phyloP scores from a whole-genome alignment of 2,329 filamentous ascomycete species.

The Basipetospora chlamydospora region DNA sequence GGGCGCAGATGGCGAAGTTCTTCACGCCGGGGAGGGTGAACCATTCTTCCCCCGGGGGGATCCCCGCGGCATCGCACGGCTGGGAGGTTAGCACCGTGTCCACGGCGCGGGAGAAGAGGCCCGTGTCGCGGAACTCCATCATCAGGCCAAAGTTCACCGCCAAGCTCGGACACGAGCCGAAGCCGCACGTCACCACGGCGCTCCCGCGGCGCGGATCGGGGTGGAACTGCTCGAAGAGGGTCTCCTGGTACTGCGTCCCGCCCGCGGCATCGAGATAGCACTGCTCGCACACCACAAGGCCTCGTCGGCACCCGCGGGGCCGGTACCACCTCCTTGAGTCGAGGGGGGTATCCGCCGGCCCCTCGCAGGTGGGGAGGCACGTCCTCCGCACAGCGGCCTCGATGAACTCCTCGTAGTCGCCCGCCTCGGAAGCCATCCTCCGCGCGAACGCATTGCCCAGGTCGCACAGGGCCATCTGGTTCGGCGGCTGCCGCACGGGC shows the following conservation, averaged over 20 bases:
- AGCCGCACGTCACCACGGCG: conserved; percentile 1
- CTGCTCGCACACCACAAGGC: conserved; percentile 1
- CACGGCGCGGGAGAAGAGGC: conserved; percentile 3
- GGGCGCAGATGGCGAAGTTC: conserved; percentile 4
- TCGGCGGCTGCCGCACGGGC: conserved; percentile 3
- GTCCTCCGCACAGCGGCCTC: neutral
- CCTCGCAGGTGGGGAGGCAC: neutral
- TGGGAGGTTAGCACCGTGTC: neutral
- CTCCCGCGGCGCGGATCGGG: neutral
- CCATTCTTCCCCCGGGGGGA: neutral
- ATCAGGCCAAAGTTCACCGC: conserved; percentile 5
- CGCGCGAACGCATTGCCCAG: conserved; percentile 2
- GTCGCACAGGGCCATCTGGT: conserved; percentile 5
- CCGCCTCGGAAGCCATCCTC: conserved; percentile 4
- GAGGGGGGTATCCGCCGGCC: neutral
- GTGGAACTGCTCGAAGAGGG: neutral
- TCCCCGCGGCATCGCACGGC: conserved; percentile 1
- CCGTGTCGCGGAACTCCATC: conserved; percentile 3
- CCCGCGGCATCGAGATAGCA: conserved; percentile 4
- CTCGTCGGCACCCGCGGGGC: neutral
- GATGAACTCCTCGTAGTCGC: conserved; percentile 6
- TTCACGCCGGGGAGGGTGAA: conserved; percentile 2
- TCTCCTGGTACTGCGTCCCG: conserved; percentile 5
- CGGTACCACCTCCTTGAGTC: conserved; percentile 1
- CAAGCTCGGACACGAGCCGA: conserved; percentile 2